Evolutionary conservation across 352 stramenopile genomes (phyloP).

Genomic region (Globisporangium nagaii): DNA sequence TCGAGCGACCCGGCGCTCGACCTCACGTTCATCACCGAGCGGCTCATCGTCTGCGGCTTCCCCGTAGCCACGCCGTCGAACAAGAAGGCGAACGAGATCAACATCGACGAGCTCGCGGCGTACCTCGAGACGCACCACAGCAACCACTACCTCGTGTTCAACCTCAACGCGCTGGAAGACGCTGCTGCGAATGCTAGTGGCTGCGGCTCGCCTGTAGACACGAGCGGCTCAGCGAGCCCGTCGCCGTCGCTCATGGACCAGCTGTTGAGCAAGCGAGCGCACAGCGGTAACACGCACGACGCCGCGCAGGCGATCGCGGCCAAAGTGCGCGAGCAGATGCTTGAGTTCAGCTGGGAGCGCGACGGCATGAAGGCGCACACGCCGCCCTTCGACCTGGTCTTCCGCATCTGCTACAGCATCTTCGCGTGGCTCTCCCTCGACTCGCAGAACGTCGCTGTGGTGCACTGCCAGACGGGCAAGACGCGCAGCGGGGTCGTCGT

Average conservation of each 20-base stretch:
- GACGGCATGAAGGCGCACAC: slow-evolving; percentile 83
- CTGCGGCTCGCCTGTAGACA: neutral
- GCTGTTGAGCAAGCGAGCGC: slow-evolving; percentile 7
- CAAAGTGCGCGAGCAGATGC: slow-evolving; percentile 70
- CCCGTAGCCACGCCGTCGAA: slow-evolving; percentile 49
- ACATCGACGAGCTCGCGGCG: slow-evolving; percentile 55
- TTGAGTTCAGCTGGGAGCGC: slow-evolving; percentile 82
- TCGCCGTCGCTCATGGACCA: slow-evolving; percentile 11
- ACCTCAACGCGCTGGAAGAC: slow-evolving; percentile 57
- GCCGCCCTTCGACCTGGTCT: slow-evolving; percentile 74
- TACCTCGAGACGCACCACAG: slow-evolving; percentile 53
- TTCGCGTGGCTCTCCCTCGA: slow-evolving; percentile 89
- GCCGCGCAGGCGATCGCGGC: slow-evolving; percentile 24
- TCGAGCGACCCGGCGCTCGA: slow-evolving; percentile 40
- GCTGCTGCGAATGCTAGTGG: neutral
- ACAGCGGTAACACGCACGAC: too few species aligned
- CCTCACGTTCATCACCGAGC: slow-evolving; percentile 69
- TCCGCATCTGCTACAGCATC: slow-evolving; percentile 91
- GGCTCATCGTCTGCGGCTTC: slow-evolving; percentile 54
- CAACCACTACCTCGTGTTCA: slow-evolving; percentile 76
- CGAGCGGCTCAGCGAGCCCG: too few species aligned
- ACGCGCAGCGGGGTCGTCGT: slow-evolving; percentile 90
- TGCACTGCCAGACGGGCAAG: slow-evolving; percentile 92
- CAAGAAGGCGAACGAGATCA: slow-evolving; percentile 72
- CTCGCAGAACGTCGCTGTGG: slow-evolving; percentile 67